These are phyloP conservation scores for Dalbergia cultrata DNA, from an alignment of 306 rosid species.

Conservation along the genomic window DNA sequence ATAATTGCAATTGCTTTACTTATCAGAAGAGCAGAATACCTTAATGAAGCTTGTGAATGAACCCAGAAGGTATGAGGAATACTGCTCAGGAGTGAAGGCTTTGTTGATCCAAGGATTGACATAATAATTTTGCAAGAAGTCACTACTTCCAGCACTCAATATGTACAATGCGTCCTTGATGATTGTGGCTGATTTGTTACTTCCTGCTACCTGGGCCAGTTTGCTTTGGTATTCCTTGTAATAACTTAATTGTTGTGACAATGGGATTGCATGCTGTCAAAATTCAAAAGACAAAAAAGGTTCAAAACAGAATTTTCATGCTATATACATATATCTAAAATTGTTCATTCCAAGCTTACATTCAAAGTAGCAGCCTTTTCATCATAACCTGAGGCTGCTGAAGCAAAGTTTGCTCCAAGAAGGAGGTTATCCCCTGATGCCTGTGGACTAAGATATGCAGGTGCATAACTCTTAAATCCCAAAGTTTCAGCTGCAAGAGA, in stretches of 20 bases:
- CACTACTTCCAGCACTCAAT: constrained; percentile 87
- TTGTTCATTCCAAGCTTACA: constrained; percentile 55
- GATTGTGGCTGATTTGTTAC: constrained; percentile 71
- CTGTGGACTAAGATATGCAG: constrained; percentile 93
- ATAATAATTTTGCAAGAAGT: constrained; percentile 90
- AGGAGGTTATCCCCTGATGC: constrained; percentile 95
- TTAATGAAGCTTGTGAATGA: constrained; percentile 67
- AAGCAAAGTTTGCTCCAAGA: constrained; percentile 92
- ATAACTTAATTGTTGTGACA: constrained; percentile 75
- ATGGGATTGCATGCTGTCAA: constrained; percentile 89
- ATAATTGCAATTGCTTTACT: not conserved
- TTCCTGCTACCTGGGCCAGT: constrained; percentile 84
- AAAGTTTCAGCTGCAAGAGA: constrained; percentile 73
- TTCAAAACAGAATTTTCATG: not conserved
- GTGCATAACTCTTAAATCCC: constrained; percentile 79
- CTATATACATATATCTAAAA: not conserved
- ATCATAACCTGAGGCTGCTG: constrained; percentile 98
- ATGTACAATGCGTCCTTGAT: constrained; percentile 75
- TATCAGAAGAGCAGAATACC: constrained; percentile 51
- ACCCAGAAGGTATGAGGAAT: constrained; percentile 60
- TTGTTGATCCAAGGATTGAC: constrained; percentile 75
- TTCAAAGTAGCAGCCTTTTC: constrained; percentile 74
- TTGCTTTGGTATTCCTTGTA: constrained; percentile 86
- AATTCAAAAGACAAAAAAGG: constrained; percentile 6
- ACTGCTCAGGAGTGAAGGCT: constrained; percentile 78